These are phyloP conservation scores for Gymnopilus junonius DNA, from an alignment of 768 basidiomycete species.

Conservation along the genomic window DNA sequence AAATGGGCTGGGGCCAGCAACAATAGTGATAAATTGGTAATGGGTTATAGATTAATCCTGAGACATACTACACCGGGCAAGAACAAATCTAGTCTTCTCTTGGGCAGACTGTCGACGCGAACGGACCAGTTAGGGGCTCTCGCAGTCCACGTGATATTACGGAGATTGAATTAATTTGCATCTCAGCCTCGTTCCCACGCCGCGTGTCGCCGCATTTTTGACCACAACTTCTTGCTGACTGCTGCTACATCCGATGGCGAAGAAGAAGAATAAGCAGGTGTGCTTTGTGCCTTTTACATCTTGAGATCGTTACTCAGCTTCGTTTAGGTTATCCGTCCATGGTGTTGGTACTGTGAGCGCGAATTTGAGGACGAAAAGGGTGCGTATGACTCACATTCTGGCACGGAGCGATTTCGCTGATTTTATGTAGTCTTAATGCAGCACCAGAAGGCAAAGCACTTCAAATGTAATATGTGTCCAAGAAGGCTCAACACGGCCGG, in stretches of 20 bases:
- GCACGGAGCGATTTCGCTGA: neutral
- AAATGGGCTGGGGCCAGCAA: too few species aligned
- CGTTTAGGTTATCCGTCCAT: constrained; percentile 79
- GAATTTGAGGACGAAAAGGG: constrained; percentile 99
- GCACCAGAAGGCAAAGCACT: constrained; percentile 99
- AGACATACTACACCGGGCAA: too few species aligned
- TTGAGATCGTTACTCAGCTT: neutral
- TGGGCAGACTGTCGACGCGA: too few species aligned
- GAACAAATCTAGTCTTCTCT: too few species aligned
- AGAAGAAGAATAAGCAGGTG: constrained; percentile 68
- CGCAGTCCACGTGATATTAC: neutral
- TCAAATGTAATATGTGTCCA: constrained; percentile 97
- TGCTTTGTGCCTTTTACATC: neutral
- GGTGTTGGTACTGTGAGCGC: constrained; percentile 99
- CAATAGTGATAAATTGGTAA: too few species aligned
- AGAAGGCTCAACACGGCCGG: constrained; percentile 96
- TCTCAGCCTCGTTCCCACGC: constrained; percentile 16
- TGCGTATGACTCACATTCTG: constrained; percentile 34
- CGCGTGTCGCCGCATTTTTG: constrained; percentile 12
- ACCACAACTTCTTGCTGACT: constrained; percentile 6
- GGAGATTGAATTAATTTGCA: neutral
- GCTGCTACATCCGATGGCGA: constrained; percentile 42
- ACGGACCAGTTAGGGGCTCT: too few species aligned
- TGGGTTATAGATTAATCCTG: too few species aligned
- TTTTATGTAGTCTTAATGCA: constrained; percentile 84